Conservation (phyloP, 208 protist species). For the Trypanosoma vivax region DNA sequence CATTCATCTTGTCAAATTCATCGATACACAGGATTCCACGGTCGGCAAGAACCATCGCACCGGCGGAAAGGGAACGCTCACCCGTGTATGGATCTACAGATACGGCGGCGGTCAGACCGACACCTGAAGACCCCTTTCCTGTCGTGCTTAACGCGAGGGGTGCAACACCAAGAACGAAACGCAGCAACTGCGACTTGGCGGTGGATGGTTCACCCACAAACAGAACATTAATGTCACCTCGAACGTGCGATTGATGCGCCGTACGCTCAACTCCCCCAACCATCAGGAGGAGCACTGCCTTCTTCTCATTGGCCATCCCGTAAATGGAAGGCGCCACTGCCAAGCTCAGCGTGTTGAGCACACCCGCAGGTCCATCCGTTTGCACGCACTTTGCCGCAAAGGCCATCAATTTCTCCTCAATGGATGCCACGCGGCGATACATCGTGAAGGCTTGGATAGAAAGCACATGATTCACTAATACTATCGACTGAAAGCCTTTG, state of each 20-base stretch:
- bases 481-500: conserved; percentile 90
- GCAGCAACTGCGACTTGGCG: conserved; percentile 99
- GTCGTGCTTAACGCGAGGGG: conserved; percentile 98
- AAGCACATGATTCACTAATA: conserved; percentile 92
- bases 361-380: conserved; percentile 54
- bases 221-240: conserved; percentile 98
- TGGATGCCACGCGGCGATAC: conserved; percentile 31
- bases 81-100: conserved; percentile 95
- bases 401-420: conserved; percentile 59
- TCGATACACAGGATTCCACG: conserved; percentile 99
- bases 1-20: conserved; percentile 99
- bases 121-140: conserved; percentile 95
- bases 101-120: conserved; percentile 99
- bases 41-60: conserved; percentile 99
- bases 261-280: conserved; percentile 95
- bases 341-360: conserved; percentile 71
- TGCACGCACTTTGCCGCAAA: conserved; percentile 67
- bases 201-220: conserved; percentile 99
- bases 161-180: conserved; percentile 94
- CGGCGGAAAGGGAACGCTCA: conserved; percentile 95
- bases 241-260: conserved; percentile 93
- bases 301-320: conserved; percentile 96
- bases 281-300: conserved; percentile 94
- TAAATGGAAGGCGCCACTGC: conserved; percentile 98
- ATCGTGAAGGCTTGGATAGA: conserved; percentile 46